A percentile compares a stretch with the other conserved stretches of the same genome.
Evolutionary conservation across 495 filamentous ascomycete genomes (phyloP).

Genomic region (Podospora sp.): DNA sequence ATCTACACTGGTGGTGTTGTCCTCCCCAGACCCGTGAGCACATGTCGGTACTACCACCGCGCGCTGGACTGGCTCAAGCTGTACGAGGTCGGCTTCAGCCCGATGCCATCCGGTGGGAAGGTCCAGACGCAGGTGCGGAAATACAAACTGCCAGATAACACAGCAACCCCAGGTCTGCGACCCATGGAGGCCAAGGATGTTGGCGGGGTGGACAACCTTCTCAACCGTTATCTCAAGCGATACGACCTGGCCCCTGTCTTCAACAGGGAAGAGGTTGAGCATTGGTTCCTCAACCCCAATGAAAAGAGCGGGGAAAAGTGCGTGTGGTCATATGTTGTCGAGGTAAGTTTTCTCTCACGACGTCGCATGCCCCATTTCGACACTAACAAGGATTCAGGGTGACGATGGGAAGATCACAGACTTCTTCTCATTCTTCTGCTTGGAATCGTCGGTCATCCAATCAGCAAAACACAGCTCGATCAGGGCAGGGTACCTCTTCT

Average conservation of each 20-base stretch:
- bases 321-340: constrained; percentile 89
- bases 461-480: constrained; percentile 74
- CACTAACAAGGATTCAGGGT: constrained; percentile 33
- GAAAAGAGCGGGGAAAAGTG: constrained; percentile 69
- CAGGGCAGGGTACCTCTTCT: constrained; percentile 91
- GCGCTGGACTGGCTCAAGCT: constrained; percentile 93
- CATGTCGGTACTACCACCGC: constrained; percentile 92
- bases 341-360: constrained; percentile 49
- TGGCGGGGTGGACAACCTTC: constrained; percentile 71
- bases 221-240: constrained; percentile 75
- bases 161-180: constrained; percentile 71
- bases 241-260: constrained; percentile 86
- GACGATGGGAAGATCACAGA: constrained; percentile 79
- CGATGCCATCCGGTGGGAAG: constrained; percentile 77
- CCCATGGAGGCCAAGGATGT: constrained; percentile 81
- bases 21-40: constrained; percentile 85
- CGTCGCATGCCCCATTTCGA: not conserved
- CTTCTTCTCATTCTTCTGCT: constrained; percentile 92
- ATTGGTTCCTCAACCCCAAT: constrained; percentile 80
- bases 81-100: constrained; percentile 88
- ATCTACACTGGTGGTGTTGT: constrained; percentile 93
- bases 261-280: constrained; percentile 73
- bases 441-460: constrained; percentile 89
- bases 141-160: constrained; percentile 73
- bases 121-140: constrained; percentile 76